Conservation (phyloP, 371 early-diverging fungal species). For the Saksenaea oblongispora region DNA sequence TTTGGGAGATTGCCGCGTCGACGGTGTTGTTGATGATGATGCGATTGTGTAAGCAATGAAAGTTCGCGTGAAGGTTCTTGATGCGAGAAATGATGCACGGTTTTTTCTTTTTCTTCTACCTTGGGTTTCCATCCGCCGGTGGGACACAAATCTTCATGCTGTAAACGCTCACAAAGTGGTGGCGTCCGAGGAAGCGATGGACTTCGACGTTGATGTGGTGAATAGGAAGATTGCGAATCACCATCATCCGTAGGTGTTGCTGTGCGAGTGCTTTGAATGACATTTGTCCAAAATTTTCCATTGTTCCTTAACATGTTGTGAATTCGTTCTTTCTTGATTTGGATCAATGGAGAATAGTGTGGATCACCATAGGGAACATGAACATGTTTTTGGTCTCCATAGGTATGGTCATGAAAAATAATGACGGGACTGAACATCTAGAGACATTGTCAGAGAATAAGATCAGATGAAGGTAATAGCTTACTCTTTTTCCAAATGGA, state of each 20-base stretch:
- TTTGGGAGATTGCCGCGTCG: conserved; percentile 60
- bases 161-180: neutral
- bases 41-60: conserved; percentile 1
- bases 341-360: conserved; percentile 21
- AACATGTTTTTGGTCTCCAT: neutral
- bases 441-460: neutral
- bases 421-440: conserved; percentile 1
- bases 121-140: neutral
- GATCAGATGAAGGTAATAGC: neutral
- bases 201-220: conserved; percentile 7
- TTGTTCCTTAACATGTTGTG: conserved; percentile 22
- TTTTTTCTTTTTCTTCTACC: neutral
- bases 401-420: neutral
- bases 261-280: conserved; percentile 13
- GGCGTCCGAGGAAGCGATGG: conserved; percentile 16
- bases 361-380: conserved; percentile 18
- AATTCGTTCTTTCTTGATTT: conserved; percentile 19
- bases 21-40: conserved; percentile 8
- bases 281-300: conserved; percentile 24
- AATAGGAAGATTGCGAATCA: conserved; percentile 4
- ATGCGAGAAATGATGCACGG: conserved; percentile 9
- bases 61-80: conserved; percentile 18
- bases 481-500: neutral
- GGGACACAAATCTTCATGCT: conserved; percentile 5
- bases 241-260: neutral